Conservation (phyloP, 2,329 filamentous ascomycete genomes). For the Calonectria honghensis region DNA sequence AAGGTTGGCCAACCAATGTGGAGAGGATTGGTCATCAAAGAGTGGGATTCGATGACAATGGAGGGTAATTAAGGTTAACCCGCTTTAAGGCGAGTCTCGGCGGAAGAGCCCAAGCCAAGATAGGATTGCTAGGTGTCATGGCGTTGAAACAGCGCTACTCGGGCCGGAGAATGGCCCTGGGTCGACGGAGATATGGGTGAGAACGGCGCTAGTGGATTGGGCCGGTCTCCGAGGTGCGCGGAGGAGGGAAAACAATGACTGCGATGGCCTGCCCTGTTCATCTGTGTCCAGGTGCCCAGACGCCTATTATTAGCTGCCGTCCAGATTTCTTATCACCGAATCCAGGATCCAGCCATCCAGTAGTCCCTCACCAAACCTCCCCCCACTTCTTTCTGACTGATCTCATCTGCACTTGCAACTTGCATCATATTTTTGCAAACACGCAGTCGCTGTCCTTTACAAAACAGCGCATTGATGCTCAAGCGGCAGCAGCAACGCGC, state of each 20-base stretch:
- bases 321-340: conserved; percentile 24
- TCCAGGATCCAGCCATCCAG: conserved; percentile 2
- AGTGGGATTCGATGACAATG: not conserved
- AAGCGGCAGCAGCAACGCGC: conserved; percentile 29
- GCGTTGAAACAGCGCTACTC: conserved; percentile 20
- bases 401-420: conserved; percentile 12
- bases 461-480: conserved; percentile 14
- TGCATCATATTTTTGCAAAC: not conserved
- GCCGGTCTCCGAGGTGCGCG: conserved; percentile 16
- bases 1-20: conserved; percentile 15
- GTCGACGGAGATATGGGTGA: not conserved
- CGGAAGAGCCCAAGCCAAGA: not conserved
- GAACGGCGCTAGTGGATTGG: not conserved
- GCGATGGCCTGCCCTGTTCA: not conserved
- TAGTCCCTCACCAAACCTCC: conserved; percentile 20
- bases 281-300: not conserved
- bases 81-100: conserved; percentile 17
- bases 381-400: conserved; percentile 33
- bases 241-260: not conserved
- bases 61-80: conserved; percentile 12
- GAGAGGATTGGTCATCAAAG: conserved; percentile 25
- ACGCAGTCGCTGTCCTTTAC: not conserved
- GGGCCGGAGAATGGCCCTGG: conserved; percentile 12
- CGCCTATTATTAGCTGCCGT: conserved; percentile 18
- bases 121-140: not conserved